Conservation (phyloP, 2,329 filamentous ascomycete genomes). For the Fulvia fulva region DNA sequence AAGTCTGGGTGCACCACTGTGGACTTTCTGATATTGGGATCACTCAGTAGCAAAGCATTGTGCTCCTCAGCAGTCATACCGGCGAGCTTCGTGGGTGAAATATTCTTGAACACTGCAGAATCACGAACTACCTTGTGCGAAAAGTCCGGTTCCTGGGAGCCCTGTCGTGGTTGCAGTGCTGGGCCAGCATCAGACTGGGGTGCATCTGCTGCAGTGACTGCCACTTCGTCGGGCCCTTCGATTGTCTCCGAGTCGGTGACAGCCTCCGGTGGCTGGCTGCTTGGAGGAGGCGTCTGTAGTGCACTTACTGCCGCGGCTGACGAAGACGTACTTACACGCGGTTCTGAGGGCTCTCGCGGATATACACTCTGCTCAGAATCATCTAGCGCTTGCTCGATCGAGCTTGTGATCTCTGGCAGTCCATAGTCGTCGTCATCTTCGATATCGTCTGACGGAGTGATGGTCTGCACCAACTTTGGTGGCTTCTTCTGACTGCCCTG, state of each 20-base stretch:
- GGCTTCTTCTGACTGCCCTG: conserved; percentile 3
- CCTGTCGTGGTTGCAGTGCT: conserved; percentile 25
- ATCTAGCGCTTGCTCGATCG: conserved; percentile 31
- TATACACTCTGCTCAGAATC: conserved; percentile 11
- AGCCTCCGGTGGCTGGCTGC: conserved; percentile 9
- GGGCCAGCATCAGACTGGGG: background rate
- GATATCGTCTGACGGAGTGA: conserved; percentile 31
- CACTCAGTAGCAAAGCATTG: conserved; percentile 77
- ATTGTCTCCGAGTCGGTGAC: background rate
- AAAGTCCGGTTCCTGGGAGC: conserved; percentile 33
- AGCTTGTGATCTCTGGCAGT: conserved; percentile 32
- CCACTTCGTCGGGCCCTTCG: background rate
- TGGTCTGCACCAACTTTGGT: conserved; percentile 26
- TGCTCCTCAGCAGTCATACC: conserved; percentile 83
- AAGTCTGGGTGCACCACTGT: conserved; percentile 93
- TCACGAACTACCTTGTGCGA: conserved; percentile 31
- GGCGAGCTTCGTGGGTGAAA: conserved; percentile 35
- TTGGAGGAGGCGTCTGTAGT: conserved; percentile 19
- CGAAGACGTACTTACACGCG: background rate
- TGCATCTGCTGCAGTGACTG: background rate
- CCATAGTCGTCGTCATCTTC: conserved; percentile 31
- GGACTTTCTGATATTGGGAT: conserved; percentile 80
- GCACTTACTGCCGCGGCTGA: background rate
- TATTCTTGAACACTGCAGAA: conserved; percentile 26
- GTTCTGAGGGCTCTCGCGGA: background rate